phyloP scores from a whole-genome alignment of 495 filamentous ascomycete species.

The Copromyces sp. region DNA sequence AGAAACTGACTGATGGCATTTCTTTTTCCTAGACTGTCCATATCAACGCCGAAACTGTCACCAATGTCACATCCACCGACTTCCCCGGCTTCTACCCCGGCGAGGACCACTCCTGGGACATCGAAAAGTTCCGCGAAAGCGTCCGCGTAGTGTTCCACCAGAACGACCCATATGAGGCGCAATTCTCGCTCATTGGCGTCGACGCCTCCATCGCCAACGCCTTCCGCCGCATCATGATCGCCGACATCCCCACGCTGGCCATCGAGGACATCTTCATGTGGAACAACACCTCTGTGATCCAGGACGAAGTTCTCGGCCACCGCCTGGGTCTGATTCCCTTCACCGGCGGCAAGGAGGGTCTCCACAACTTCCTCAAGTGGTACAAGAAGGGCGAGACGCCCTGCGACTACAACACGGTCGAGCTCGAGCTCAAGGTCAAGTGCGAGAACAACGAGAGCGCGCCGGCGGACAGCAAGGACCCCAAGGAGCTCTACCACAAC shows the following conservation, averaged over 20 bases:
- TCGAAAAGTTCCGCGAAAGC: slow-evolving; percentile 57
- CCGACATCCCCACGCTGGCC: slow-evolving; percentile 87
- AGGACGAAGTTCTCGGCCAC: slow-evolving; percentile 89
- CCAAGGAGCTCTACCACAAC: slow-evolving; percentile 70
- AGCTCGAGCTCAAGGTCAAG: slow-evolving; percentile 57
- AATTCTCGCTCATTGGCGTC: slow-evolving; percentile 83
- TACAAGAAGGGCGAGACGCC: slow-evolving; percentile 42
- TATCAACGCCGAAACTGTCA: slow-evolving; percentile 80
- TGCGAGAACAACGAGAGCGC: slow-evolving; percentile 72
- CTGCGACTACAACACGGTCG: slow-evolving; percentile 72
- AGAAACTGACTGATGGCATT: slow-evolving; percentile 1
- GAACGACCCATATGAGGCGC: slow-evolving; percentile 60
- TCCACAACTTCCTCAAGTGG: slow-evolving; percentile 68
- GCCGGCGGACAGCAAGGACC: slow-evolving; percentile 60
- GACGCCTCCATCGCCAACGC: slow-evolving; percentile 95
- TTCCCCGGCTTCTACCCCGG: slow-evolving; percentile 84
- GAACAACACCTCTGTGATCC: slow-evolving; percentile 94
- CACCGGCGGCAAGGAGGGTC: slow-evolving; percentile 60
- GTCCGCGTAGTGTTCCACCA: slow-evolving; percentile 76
- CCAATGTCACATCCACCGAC: slow-evolving; percentile 77
- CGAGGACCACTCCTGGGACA: slow-evolving; percentile 80
- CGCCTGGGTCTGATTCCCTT: slow-evolving; percentile 87
- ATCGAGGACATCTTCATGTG: slow-evolving; percentile 85
- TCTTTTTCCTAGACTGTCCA: slow-evolving; percentile 58
- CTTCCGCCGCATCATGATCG: slow-evolving; percentile 92